Percentiles rank a stretch among this genome's conserved stretches.
phyloP scores from a whole-genome alignment of 2,329 filamentous ascomycete genomes.

The Ceratocystis eucalypticola region DNA sequence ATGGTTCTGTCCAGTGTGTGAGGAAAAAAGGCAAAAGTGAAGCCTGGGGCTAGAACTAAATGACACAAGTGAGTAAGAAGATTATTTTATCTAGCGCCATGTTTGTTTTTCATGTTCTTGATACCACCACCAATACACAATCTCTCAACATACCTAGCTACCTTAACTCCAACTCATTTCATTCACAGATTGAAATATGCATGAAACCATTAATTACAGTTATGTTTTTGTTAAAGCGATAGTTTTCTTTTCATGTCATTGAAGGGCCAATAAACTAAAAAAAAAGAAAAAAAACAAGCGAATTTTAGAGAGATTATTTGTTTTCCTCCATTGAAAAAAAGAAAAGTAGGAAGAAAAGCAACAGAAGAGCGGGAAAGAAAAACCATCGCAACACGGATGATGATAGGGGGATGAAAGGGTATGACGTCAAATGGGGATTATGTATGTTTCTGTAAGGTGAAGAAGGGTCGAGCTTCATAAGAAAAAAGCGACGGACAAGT shows the following conservation, averaged over 20 bases:
- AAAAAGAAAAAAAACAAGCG: background rate
- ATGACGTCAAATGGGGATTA: background rate
- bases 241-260: background rate
- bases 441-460: slow-evolving; percentile 1
- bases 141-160: background rate
- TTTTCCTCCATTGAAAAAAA: background rate
- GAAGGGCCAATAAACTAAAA: background rate
- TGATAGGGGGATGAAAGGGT: background rate
- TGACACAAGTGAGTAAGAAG: background rate
- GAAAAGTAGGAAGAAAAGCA: background rate
- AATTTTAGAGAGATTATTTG: background rate
- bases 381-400: background rate
- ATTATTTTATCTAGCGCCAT: background rate
- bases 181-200: too few species aligned
- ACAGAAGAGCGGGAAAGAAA: background rate
- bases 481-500: background rate
- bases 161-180: too few species aligned
- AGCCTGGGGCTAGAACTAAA: background rate
- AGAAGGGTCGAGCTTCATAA: background rate
- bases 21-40: slow-evolving; percentile 36
- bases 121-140: background rate
- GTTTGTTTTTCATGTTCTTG: background rate
- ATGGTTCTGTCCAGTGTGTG: slow-evolving; percentile 54
- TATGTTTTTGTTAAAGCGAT: background rate
- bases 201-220: too few species aligned